A percentile compares a stretch with the other conserved stretches of the same genome.
These are phyloP conservation scores for Licmophora abbreviata DNA, from an alignment of 108 stramenopile species.

Conservation along the genomic window DNA sequence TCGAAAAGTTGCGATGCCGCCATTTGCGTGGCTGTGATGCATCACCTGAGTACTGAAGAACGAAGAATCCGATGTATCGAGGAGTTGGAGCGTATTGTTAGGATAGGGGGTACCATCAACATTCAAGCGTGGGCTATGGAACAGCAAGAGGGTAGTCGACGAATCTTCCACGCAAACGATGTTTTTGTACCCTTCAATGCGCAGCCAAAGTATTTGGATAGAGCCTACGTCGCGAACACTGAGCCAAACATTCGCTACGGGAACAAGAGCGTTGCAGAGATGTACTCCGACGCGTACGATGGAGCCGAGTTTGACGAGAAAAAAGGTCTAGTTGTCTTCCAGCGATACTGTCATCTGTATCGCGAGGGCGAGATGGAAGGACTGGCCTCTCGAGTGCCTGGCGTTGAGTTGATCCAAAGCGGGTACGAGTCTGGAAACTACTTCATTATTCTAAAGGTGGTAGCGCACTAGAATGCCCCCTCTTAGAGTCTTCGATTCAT, in stretches of 20 bases:
- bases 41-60: slow-evolving; percentile 87
- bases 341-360: slow-evolving; percentile 98
- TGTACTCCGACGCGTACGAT: slow-evolving; percentile 56
- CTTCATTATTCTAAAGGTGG: slow-evolving; percentile 57
- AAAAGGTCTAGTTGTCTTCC: slow-evolving; percentile 88
- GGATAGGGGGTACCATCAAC: slow-evolving; percentile 76
- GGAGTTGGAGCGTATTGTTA: slow-evolving; percentile 81
- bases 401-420: slow-evolving; percentile 44
- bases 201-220: slow-evolving; percentile 69
- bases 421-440: slow-evolving; percentile 81
- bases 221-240: slow-evolving; percentile 6
- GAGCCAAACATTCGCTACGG: slow-evolving; percentile 1
- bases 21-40: slow-evolving; percentile 97
- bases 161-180: slow-evolving; percentile 85
- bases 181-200: slow-evolving; percentile 98
- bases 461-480: too few relatives aligned
- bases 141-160: slow-evolving; percentile 72
- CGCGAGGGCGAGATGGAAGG: slow-evolving; percentile 88
- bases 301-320: slow-evolving; percentile 73
- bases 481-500: too few relatives aligned
- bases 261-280: slow-evolving; percentile 64
- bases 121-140: slow-evolving; percentile 97
- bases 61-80: slow-evolving; percentile 77
- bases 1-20: slow-evolving; percentile 86
- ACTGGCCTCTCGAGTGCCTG: slow-evolving; percentile 28